Percentiles rank a stretch among this genome's conserved stretches.
Conservation (phyloP, 2,329 filamentous ascomycete species). For the Beauveria asiatica region DNA sequence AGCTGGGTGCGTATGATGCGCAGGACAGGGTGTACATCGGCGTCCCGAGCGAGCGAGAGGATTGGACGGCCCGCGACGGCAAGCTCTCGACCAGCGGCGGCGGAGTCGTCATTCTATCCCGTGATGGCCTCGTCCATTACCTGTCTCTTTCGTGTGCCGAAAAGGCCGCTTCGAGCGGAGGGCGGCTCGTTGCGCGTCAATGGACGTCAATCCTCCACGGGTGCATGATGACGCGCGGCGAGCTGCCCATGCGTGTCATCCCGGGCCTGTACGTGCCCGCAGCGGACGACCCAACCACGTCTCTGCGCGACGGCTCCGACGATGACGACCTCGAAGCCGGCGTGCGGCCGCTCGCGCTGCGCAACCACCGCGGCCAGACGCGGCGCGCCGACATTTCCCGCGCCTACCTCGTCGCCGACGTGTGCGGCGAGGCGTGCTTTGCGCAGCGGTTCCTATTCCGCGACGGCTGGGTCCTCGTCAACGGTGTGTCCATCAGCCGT, state of each 20-base stretch:
- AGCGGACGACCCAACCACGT: constrained; percentile 21
- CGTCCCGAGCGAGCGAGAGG: constrained; percentile 33
- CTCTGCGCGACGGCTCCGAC: constrained; percentile 9
- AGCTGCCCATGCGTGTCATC: constrained; percentile 31
- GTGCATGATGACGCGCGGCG: constrained; percentile 28
- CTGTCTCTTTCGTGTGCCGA: constrained; percentile 31
- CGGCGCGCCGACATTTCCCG: constrained; percentile 30
- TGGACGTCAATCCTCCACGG: constrained; percentile 36
- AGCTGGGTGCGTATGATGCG: constrained; percentile 27
- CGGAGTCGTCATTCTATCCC: constrained; percentile 35
- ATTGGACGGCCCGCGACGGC: constrained; percentile 32
- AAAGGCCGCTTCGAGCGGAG: constrained; percentile 14
- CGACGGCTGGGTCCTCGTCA: constrained; percentile 39
- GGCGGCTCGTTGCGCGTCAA: constrained; percentile 17
- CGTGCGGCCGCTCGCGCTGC: constrained; percentile 31
- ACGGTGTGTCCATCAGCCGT: constrained; percentile 36
- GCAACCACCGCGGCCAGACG: constrained; percentile 22
- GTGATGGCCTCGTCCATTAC: constrained; percentile 24
- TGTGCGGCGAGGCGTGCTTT: constrained; percentile 38
- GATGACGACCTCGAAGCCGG: constrained; percentile 30
- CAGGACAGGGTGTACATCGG: constrained; percentile 31
- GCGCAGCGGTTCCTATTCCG: constrained; percentile 37
- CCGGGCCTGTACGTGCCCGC: constrained; percentile 34
- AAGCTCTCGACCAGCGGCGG: constrained; percentile 34
- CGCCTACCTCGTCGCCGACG: constrained; percentile 32